These are phyloP conservation scores for Wickerhamiella dianesei DNA, from an alignment of 805 yeast genomes.

Conservation along the genomic window DNA sequence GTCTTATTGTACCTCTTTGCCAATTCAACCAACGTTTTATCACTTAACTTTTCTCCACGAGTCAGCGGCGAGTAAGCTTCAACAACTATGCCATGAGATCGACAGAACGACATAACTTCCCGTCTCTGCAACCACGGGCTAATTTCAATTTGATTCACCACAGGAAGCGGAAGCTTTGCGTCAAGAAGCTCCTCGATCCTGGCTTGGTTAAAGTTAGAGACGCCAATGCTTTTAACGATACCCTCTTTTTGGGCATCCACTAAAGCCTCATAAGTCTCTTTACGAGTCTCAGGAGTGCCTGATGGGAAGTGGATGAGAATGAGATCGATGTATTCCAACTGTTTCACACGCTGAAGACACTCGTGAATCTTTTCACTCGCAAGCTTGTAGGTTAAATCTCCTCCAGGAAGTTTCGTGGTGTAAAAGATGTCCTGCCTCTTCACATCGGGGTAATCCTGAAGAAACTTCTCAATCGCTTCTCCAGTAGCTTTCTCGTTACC, in stretches of 20 bases:
- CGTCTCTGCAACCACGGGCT: conserved; percentile 61
- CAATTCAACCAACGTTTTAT: conserved; percentile 24
- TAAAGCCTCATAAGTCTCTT: conserved; percentile 25
- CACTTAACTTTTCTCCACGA: conserved; percentile 28
- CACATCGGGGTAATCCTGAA: conserved; percentile 2
- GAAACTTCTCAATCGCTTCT: conserved; percentile 24
- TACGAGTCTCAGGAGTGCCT: no score
- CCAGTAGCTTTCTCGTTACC: conserved; percentile 56
- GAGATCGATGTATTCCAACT: background rate
- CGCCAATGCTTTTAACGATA: conserved; percentile 52
- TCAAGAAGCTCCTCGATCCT: conserved; percentile 37
- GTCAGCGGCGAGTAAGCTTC: conserved; percentile 21
- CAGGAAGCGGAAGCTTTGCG: conserved; percentile 42
- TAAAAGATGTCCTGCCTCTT: background rate
- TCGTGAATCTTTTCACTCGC: background rate
- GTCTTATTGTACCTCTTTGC: conserved; percentile 29
- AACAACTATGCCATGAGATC: conserved; percentile 33
- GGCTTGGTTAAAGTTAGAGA: conserved; percentile 48
- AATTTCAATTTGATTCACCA: conserved; percentile 56
- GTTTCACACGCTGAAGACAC: background rate
- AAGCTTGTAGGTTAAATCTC: background rate
- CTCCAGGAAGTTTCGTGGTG: background rate
- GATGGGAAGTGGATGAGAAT: background rate
- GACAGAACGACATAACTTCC: conserved; percentile 41
- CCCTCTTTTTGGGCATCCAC: conserved; percentile 43